Evolutionary conservation across 805 yeast species (phyloP).

Genomic region (Ogataea haglerorum): DNA sequence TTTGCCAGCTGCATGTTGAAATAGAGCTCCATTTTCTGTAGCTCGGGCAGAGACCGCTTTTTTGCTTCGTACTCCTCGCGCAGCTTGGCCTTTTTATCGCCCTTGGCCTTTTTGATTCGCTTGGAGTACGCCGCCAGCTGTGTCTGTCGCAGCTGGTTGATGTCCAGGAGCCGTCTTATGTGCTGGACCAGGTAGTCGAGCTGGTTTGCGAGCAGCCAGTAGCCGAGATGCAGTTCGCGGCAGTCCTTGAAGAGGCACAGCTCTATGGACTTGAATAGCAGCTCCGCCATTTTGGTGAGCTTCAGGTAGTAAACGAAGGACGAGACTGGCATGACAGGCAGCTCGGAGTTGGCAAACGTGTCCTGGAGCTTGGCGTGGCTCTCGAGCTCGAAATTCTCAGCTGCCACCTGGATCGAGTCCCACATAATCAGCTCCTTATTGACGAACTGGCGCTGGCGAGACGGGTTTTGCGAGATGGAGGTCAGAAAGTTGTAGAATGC

Average conservation of each 20-base stretch:
- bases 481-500: conserved; percentile 44
- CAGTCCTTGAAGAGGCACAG: conserved; percentile 60
- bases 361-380: conserved; percentile 30
- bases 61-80: conserved; percentile 23
- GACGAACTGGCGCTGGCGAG: conserved; percentile 78
- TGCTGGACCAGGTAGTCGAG: conserved; percentile 24
- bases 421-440: conserved; percentile 53
- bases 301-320: conserved; percentile 69
- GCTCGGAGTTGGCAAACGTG: conserved; percentile 33
- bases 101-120: conserved; percentile 26
- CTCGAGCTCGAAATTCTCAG: conserved; percentile 60
- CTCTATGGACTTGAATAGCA: conserved; percentile 71
- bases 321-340: conserved; percentile 60
- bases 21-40: conserved; percentile 13
- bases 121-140: conserved; percentile 22
- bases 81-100: conserved; percentile 24
- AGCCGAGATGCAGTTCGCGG: conserved; percentile 65
- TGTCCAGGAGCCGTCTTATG: conserved; percentile 18
- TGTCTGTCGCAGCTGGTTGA: conserved; percentile 18
- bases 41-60: conserved; percentile 12
- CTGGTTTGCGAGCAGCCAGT: conserved; percentile 58
- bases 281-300: conserved; percentile 65
- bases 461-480: conserved; percentile 59
- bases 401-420: conserved; percentile 78
- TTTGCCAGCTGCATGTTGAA: conserved; percentile 14